Percentiles rank a stretch among this genome's conserved stretches.
These are phyloP conservation scores for Gastrodia elata DNA, from an alignment of 106 monocot genomes.

Conservation along the genomic window DNA sequence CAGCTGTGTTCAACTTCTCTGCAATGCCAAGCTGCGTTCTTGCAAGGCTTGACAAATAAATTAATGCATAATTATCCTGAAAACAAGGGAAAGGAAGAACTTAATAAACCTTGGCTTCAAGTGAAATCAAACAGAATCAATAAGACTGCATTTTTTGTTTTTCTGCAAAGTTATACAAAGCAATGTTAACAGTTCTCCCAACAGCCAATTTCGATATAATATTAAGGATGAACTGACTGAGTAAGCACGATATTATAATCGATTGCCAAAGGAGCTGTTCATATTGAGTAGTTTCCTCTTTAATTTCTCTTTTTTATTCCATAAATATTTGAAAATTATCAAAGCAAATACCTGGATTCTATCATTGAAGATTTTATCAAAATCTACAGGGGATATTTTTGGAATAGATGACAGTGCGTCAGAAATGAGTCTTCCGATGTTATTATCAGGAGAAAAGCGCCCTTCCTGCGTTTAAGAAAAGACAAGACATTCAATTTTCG, in stretches of 20 bases:
- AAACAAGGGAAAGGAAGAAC: neutral
- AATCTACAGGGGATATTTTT: constrained; percentile 57
- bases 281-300: too few species aligned
- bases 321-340: too few species aligned
- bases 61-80: constrained; percentile 54
- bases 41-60: constrained; percentile 57
- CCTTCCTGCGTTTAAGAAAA: constrained; percentile 42
- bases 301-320: too few species aligned
- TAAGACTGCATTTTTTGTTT: too few species aligned
- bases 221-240: too few species aligned
- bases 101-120: too few species aligned
- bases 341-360: constrained; percentile 64
- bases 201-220: too few species aligned
- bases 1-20: constrained; percentile 74
- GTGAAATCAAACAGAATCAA: neutral
- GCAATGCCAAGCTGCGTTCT: constrained; percentile 66
- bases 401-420: constrained; percentile 61
- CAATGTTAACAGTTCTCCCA: too few species aligned
- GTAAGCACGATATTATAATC: too few species aligned
- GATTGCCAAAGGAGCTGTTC: neutral
- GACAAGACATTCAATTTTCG: neutral
- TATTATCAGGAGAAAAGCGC: constrained; percentile 57
- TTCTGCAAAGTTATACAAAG: too few species aligned
- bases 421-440: constrained; percentile 65
- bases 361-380: constrained; percentile 91